Conservation (phyloP, 2,329 filamentous ascomycete species). For the Alternaria tenuissima region DNA sequence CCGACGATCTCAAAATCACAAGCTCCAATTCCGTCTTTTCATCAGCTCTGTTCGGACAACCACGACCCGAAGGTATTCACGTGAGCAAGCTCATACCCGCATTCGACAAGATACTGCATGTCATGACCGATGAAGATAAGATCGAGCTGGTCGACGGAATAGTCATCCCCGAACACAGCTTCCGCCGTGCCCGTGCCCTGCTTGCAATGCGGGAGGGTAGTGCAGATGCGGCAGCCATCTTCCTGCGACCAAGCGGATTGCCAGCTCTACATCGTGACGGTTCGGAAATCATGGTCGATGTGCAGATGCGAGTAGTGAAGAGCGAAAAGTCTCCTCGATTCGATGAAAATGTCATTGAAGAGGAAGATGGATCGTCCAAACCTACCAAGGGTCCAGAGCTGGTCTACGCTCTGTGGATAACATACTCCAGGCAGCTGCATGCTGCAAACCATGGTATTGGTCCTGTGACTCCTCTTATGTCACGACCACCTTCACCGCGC, state of each 20-base stretch:
- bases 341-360: constrained; percentile 70
- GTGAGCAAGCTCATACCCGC: constrained; percentile 84
- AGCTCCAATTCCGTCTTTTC: constrained; percentile 97
- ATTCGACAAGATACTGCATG: constrained; percentile 82
- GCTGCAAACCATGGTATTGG: constrained; percentile 70
- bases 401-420: constrained; percentile 96
- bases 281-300: constrained; percentile 88
- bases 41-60: constrained; percentile 87
- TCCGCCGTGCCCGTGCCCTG: constrained; percentile 85
- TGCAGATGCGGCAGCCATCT: constrained; percentile 76
- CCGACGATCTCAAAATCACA: constrained; percentile 77
- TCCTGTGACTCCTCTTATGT: constrained; percentile 69
- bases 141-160: constrained; percentile 89
- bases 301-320: constrained; percentile 95
- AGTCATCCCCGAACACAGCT: constrained; percentile 94
- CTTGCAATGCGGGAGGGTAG: constrained; percentile 84
- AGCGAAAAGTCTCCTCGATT: constrained; percentile 68
- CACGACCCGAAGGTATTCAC: constrained; percentile 79
- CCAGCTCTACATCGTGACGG: constrained; percentile 89
- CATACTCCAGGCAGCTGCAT: constrained; percentile 92
- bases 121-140: constrained; percentile 86
- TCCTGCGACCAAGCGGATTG: constrained; percentile 84
- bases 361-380: constrained; percentile 58
- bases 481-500: constrained; percentile 75
- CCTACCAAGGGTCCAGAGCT: constrained; percentile 69